Conservation (phyloP, 2,329 filamentous ascomycete species). For the Stemphylium beticola region DNA sequence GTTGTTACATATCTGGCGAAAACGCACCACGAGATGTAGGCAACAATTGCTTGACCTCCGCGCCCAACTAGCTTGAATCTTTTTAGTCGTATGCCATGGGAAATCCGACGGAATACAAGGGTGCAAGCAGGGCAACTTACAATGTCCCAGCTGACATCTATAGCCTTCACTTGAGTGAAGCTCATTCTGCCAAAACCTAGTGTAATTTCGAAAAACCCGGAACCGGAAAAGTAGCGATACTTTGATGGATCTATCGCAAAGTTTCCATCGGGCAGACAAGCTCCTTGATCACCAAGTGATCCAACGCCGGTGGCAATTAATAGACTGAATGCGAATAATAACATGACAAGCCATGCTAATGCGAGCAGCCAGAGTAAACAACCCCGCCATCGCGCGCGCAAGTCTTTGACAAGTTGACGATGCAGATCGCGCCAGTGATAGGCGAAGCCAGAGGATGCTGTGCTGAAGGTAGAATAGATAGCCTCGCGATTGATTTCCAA, state of each 20-base stretch:
- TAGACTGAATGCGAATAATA: neutral
- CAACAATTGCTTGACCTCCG: conserved; percentile 28
- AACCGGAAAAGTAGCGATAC: conserved; percentile 14
- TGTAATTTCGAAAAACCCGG: conserved; percentile 30
- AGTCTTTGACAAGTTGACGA: conserved; percentile 7
- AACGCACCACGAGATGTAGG: conserved; percentile 20
- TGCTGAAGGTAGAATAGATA: no score
- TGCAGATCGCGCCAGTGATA: neutral
- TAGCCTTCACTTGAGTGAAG: conserved; percentile 25
- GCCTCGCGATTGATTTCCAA: no score
- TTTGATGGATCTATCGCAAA: conserved; percentile 8
- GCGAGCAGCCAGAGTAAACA: conserved; percentile 1
- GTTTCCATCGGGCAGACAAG: conserved; percentile 17
- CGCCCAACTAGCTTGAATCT: conserved; percentile 23
- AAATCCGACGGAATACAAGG: no score
- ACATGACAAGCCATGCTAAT: neutral
- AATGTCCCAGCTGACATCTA: conserved; percentile 33
- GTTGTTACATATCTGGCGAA: conserved; percentile 29
- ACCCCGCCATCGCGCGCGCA: conserved; percentile 2
- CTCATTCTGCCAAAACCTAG: conserved; percentile 18
- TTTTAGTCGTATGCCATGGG: neutral
- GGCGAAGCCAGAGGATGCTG: no score
- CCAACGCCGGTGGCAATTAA: neutral
- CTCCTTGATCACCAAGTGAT: neutral
- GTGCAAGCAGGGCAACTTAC: conserved; percentile 21